Percentiles rank a stretch among this genome's conserved stretches.
These are phyloP conservation scores for Alternaria sp. DNA, from an alignment of 2,329 filamentous ascomycete genomes.

Conservation along the genomic window DNA sequence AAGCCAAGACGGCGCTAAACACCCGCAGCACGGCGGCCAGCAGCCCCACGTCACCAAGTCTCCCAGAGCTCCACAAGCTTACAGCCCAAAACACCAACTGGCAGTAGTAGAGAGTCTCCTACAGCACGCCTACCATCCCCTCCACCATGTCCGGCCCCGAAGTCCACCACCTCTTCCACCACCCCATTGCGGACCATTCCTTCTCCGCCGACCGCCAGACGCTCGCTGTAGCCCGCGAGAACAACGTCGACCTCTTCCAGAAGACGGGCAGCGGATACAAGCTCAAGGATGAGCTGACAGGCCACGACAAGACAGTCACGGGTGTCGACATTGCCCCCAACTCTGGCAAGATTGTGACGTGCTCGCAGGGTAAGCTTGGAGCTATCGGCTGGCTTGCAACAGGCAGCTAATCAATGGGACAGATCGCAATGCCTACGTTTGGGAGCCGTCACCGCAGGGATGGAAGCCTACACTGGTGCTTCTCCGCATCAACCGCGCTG, in stretches of 20 bases:
- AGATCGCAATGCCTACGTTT: constrained; percentile 98
- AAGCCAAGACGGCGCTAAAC: constrained; percentile 39
- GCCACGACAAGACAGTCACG: constrained; percentile 96
- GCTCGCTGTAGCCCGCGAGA: constrained; percentile 90
- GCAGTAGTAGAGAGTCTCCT: constrained; percentile 96
- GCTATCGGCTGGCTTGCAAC: neutral
- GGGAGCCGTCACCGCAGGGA: constrained; percentile 90
- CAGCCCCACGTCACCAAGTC: constrained; percentile 20
- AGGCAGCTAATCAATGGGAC: constrained; percentile 26
- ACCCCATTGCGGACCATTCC: constrained; percentile 95
- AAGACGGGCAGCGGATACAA: constrained; percentile 77
- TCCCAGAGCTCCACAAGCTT: constrained; percentile 10
- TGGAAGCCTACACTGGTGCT: constrained; percentile 98
- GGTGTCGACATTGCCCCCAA: constrained; percentile 93
- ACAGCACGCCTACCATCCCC: constrained; percentile 60
- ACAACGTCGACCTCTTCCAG: constrained; percentile 86
- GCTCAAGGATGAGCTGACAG: constrained; percentile 90
- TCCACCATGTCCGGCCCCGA: constrained; percentile 81
- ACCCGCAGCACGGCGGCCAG: constrained; percentile 11
- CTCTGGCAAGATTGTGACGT: constrained; percentile 94
- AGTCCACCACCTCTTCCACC: constrained; percentile 96
- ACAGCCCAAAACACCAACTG: constrained; percentile 20
- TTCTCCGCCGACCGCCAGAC: constrained; percentile 92
- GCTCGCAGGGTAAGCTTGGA: constrained; percentile 78
- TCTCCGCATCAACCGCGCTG: constrained; percentile 94